These are phyloP conservation scores for Termitomyces sp. DNA, from an alignment of 768 basidiomycete species.

Conservation along the genomic window DNA sequence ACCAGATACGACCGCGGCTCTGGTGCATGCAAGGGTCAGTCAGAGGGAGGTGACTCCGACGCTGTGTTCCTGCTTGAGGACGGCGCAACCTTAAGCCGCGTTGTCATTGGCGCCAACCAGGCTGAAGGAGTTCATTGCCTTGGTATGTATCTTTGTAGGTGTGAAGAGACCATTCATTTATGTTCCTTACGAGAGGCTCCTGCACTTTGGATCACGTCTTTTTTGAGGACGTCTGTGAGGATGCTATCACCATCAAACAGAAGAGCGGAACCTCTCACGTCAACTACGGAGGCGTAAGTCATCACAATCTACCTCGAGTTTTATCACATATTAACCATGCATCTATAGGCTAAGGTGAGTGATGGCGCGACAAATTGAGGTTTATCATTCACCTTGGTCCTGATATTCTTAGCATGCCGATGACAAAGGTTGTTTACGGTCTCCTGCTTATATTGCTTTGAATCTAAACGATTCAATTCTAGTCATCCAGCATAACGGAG, in stretches of 20 bases:
- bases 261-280: constrained; percentile 34
- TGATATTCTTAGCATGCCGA: constrained; percentile 25
- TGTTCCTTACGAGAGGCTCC: constrained; percentile 11
- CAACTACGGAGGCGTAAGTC: constrained; percentile 37
- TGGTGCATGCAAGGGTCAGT: constrained; percentile 36
- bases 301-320: background rate
- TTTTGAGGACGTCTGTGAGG: constrained; percentile 27
- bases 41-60: constrained; percentile 38
- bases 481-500: constrained; percentile 39
- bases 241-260: constrained; percentile 36
- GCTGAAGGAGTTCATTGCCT: constrained; percentile 41
- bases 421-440: constrained; percentile 25
- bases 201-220: constrained; percentile 24
- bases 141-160: constrained; percentile 20
- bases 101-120: constrained; percentile 41
- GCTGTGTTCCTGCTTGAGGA: constrained; percentile 41
- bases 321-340: too few species aligned
- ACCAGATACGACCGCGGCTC: constrained; percentile 39
- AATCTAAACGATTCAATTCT: background rate
- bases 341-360: constrained; percentile 30
- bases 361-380: background rate
- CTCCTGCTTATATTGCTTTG: background rate
- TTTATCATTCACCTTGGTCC: background rate
- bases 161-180: constrained; percentile 16
- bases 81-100: constrained; percentile 39